Conservation (phyloP, 2,329 filamentous ascomycete species). For the Colletotrichum theobromicola region DNA sequence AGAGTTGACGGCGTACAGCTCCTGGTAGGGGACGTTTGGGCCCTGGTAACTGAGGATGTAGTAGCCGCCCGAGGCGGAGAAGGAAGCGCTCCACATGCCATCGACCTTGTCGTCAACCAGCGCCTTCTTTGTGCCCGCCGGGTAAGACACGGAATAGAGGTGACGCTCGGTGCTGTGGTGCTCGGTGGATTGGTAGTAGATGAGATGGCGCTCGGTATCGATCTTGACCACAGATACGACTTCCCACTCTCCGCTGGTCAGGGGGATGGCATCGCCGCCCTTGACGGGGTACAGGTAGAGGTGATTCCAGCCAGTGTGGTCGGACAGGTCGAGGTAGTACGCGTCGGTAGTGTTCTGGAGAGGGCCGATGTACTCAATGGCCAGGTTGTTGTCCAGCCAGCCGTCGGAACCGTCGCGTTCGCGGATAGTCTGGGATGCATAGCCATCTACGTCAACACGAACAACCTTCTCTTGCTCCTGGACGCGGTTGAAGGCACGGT, state of each 20-base stretch:
- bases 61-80: slow-evolving; percentile 66
- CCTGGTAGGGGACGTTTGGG: slow-evolving; percentile 72
- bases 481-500: slow-evolving; percentile 71
- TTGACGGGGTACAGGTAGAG: slow-evolving; percentile 67
- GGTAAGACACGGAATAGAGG: slow-evolving; percentile 69
- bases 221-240: slow-evolving; percentile 64
- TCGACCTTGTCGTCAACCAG: slow-evolving; percentile 66
- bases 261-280: slow-evolving; percentile 57
- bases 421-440: slow-evolving; percentile 52
- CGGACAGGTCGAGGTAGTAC: slow-evolving; percentile 72
- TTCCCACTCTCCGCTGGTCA: slow-evolving; percentile 73
- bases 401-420: slow-evolving; percentile 64
- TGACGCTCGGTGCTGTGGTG: slow-evolving; percentile 71
- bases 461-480: slow-evolving; percentile 70
- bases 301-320: slow-evolving; percentile 69
- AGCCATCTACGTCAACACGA: slow-evolving; percentile 57
- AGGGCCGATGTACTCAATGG: slow-evolving; percentile 60
- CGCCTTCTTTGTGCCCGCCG: slow-evolving; percentile 56
- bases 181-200: slow-evolving; percentile 71
- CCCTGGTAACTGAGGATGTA: slow-evolving; percentile 71
- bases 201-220: slow-evolving; percentile 57
- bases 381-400: slow-evolving; percentile 66
- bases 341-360: slow-evolving; percentile 38
- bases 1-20: slow-evolving; percentile 64
- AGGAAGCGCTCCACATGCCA: slow-evolving; percentile 68